phyloP scores from a whole-genome alignment of 495 filamentous ascomycete genomes.

The Penicilliopsis zonata region DNA sequence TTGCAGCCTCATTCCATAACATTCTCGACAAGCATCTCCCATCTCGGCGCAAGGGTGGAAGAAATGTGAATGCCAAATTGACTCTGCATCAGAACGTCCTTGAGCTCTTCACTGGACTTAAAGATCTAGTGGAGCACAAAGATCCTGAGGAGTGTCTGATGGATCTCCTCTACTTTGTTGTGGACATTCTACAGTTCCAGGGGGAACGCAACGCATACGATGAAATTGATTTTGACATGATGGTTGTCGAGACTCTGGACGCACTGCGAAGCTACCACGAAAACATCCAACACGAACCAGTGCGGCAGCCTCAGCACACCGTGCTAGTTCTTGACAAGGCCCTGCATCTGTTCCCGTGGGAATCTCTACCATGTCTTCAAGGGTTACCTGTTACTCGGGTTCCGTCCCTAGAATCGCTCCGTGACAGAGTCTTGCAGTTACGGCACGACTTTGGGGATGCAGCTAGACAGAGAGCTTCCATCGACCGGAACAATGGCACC shows the following conservation, averaged over 20 bases:
- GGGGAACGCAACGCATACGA: constrained; percentile 95
- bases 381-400: constrained; percentile 72
- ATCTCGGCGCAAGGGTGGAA: constrained; percentile 60
- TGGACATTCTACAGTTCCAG: constrained; percentile 93
- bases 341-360: constrained; percentile 88
- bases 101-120: constrained; percentile 79
- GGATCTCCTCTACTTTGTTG: constrained; percentile 88
- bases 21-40: constrained; percentile 82
- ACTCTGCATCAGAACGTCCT: constrained; percentile 66
- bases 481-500: constrained; percentile 49
- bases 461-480: constrained; percentile 21
- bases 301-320: constrained; percentile 61
- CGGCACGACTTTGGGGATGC: constrained; percentile 17
- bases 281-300: constrained; percentile 28
- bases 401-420: constrained; percentile 69
- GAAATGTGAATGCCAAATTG: constrained; percentile 34
- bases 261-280: constrained; percentile 69
- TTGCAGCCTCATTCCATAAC: constrained; percentile 64
- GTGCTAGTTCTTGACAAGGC: constrained; percentile 89
- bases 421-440: constrained; percentile 50
- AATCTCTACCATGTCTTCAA: constrained; percentile 78
- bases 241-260: constrained; percentile 74
- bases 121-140: constrained; percentile 51
- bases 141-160: constrained; percentile 78
- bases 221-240: constrained; percentile 90